Percentiles rank a stretch among this genome's conserved stretches.
Evolutionary conservation across 2,329 filamentous ascomycete genomes (phyloP).

Genomic region (Furcasterigmium sp.): DNA sequence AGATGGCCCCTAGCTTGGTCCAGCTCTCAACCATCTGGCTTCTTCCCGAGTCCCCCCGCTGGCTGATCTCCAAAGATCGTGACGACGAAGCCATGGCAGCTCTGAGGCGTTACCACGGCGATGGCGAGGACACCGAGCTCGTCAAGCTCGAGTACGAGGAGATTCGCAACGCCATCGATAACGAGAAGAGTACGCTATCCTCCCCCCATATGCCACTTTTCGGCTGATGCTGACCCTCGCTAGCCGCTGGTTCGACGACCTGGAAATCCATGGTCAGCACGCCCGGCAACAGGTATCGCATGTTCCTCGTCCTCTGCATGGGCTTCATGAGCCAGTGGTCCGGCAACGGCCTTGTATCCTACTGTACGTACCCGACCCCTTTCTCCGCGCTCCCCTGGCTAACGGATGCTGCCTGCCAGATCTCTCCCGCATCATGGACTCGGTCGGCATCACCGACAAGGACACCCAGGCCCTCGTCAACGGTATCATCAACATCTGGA

Average conservation of each 20-base stretch:
- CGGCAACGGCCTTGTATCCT: constrained; percentile 26
- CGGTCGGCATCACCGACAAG: constrained; percentile 16
- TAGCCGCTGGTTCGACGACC: constrained; percentile 16
- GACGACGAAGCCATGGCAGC: constrained; percentile 45
- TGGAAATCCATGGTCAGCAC: constrained; percentile 24
- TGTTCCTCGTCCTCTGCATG: constrained; percentile 35
- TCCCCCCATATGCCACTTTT: no score
- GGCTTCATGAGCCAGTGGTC: constrained; percentile 36
- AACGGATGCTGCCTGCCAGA: constrained; percentile 4
- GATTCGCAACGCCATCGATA: constrained; percentile 26
- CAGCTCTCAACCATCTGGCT: constrained; percentile 35
- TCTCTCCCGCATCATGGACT: constrained; percentile 13
- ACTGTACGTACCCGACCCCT: no score
- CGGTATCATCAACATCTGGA: constrained; percentile 22
- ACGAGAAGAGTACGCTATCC: constrained; percentile 31
- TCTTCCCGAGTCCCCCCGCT: constrained; percentile 58
- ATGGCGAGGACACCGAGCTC: constrained; percentile 46
- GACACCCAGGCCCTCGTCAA: constrained; percentile 20
- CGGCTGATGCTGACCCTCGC: background rate
- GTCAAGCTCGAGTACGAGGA: constrained; percentile 47
- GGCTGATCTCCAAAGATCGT: constrained; percentile 52
- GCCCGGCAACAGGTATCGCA: constrained; percentile 23
- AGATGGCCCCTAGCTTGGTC: constrained; percentile 12
- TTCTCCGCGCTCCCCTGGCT: no score
- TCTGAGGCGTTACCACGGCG: constrained; percentile 51